Base-by-base conservation (phyloP, 2,329 filamentous ascomycete species). In the Claviceps maximensis region DNA sequence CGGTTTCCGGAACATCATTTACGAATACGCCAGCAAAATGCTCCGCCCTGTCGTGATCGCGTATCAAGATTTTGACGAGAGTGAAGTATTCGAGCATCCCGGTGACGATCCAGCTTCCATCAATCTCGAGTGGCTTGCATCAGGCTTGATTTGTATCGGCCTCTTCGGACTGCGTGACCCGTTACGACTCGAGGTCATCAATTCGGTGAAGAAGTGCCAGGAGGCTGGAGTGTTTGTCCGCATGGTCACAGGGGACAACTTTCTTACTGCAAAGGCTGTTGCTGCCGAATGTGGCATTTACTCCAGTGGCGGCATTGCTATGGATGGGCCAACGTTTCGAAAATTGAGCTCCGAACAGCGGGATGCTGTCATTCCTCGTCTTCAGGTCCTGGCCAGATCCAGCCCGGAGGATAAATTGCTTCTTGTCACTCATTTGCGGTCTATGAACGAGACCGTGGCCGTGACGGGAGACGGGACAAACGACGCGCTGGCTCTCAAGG, bases 21-120 rank as follows among this genome's bases (percentile, higher is more conserved):
- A 65, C 10, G 62, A 63, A 13, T 88, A 87, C 60, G 85, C 86
- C 1, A 77, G 76, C 7, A 77, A 80, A 9, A 86, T 84, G 53
- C 76, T 91, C 13, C 81, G 87, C 48, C 89, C 86, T 0, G 89
- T 91, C 52, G 86, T 80, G 19, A 74, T 90, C 57, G 75, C 86
- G 4, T 89, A 87, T 66, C 77, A 79, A 47, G 87, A 93, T 58
- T 89, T 86, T 55, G 76, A 82, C 29, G 73, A 71, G 54, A 86
- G 83, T 77, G 86, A 87, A 27, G 76, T 74, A 23, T 76, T 84
- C 51, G 84, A 79, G 10, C 63, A 76, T 33, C 60, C 62, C 4
- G 61, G 62, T 5, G 65, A 69, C 33, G 65, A 68, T 8, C 64
- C 64, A 1, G 64, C 65, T 4, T 56, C 60, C n/a, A 58, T 67